Base-by-base conservation (phyloP, 352 stramenopile genomes). In the Phytophthora capsici region DNA sequence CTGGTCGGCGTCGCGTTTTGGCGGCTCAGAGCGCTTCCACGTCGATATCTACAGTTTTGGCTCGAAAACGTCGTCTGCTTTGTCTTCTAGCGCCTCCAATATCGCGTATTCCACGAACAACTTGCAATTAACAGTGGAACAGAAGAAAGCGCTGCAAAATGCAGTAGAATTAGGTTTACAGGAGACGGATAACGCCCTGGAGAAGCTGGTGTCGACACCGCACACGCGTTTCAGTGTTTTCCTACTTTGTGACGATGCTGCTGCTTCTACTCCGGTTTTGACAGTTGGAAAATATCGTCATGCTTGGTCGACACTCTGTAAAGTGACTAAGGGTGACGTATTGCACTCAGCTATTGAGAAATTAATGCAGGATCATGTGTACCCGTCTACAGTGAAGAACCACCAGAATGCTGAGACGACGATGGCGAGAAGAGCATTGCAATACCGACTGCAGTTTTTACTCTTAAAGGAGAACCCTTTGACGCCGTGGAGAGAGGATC, bases 381-480 rank as follows among this genome's bases (percentile, higher is more conserved):
- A 80, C 54, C 70, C 72, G n/a, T n/a, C n/a, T n/a, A n/a, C n/a
- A n/a, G n/a, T n/a, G n/a, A n/a, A n/a, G n/a, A n/a, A n/a, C n/a
- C n/a, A n/a, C n/a, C 45, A 26, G 23, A n/a, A n/a, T 2, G 41
- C 45, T 16, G n/a, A 51, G 16, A 28, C 67, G 9, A 77, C 71
- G 43, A 70, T 47, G 19, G 82, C 85, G 10, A 65, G 85, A 3
- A 69, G 69, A 25, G 75, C 86, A 4, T 67, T 87, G 10, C 72
- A 79, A 34, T 94, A 93, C 52, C 84, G 84, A 38, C 59, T 91
- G 22, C 75, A 88, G 48, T 91, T 93, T 52, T 77, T 81, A 6
- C 53, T 94, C 26, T 58, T 94, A 3, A 90, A 91, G 23, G 84
- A 91, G 45, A 64, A 74, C 14, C 74, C 73, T 13, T 46, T 64